Base-by-base conservation (phyloP, 805 yeast species). In the Cyberlindnera japonica region DNA sequence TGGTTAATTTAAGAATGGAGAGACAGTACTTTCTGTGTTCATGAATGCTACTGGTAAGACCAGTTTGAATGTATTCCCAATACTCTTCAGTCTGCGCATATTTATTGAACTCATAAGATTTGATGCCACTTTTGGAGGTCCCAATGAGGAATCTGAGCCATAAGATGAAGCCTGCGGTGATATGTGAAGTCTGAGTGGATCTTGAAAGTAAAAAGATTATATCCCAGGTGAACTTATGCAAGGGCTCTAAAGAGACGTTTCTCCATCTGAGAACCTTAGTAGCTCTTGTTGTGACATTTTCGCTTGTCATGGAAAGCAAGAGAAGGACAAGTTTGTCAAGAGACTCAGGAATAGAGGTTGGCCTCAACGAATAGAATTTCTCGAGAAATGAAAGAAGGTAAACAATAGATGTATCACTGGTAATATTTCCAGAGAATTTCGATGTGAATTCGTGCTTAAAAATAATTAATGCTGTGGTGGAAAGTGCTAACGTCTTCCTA, bases 1-100 rank as follows among this genome's bases (percentile, higher is more conserved):
- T 65, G 0, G 95, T 71, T 16, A 75, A 57, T 48, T 81, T 80
- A 24, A 87, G 55, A 13, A 85, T 74, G 0, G 90, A 79, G 20
- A 87, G 61, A 11, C 81, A 69, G 53, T 77, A 77, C 56, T 87
- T 88, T 37, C 85, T 72, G 41, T 72, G 77, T 43, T 86, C 95
- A 53, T 83, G 89, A 1, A 72, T 63, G 2, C 59, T 51, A 40
- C 78, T 70, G 13, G 71, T 68, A 28, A 86, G 60, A 3, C 86
- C 83, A 19, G 49, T 48, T 51, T 83, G 86, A 16, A 86, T 55
- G 12, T 55, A 51, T 4, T 44, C 35, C 93, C 95, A 86, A 48
- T 79, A 82, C 1, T 51, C 47, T 2, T 55, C 53, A 1, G n/a
- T 8, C 21, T 41, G 36, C 9, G 45, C 44, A 7, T 31, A 12